Percentiles rank a stretch among this genome's conserved stretches.
phyloP scores from a whole-genome alignment of 352 stramenopile genomes.

The Globisporangium acanthophoron region DNA sequence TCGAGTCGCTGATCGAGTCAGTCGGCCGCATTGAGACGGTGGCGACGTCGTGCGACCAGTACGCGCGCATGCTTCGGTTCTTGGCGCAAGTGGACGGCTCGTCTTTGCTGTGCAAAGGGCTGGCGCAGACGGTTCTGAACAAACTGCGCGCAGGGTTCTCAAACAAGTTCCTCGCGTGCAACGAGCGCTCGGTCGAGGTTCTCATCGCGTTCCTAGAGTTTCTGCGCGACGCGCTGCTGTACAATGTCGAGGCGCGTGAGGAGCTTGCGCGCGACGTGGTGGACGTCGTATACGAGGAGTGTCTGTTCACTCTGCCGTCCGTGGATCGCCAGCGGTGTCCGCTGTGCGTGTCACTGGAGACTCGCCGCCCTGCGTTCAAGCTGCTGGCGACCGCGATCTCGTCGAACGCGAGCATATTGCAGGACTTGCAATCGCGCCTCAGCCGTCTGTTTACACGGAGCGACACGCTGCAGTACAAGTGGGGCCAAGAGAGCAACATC shows the following conservation, averaged over 20 bases:
- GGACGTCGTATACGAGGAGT: slow-evolving; percentile 81
- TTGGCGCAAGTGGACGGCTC: slow-evolving; percentile 56
- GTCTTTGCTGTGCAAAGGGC: slow-evolving; percentile 37
- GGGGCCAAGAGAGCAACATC: slow-evolving; percentile 81
- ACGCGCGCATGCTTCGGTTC: slow-evolving; percentile 62
- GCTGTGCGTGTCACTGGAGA: slow-evolving; percentile 74
- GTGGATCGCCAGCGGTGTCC: slow-evolving; percentile 57
- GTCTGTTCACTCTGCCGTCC: slow-evolving; percentile 75
- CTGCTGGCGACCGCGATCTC: slow-evolving; percentile 76
- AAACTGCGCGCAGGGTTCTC: slow-evolving; percentile 73
- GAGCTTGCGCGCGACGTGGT: slow-evolving; percentile 61
- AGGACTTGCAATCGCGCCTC: slow-evolving; percentile 50
- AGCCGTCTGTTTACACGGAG: slow-evolving; percentile 55
- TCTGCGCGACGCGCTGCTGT: slow-evolving; percentile 58
- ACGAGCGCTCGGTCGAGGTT: slow-evolving; percentile 61
- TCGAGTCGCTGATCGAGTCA: slow-evolving; percentile 65
- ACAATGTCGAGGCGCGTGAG: slow-evolving; percentile 42
- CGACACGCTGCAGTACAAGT: slow-evolving; percentile 61
- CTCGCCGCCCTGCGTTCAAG: slow-evolving; percentile 73
- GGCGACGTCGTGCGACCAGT: slow-evolving; percentile 59
- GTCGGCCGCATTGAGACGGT: slow-evolving; percentile 61
- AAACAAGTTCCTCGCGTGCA: slow-evolving; percentile 73
- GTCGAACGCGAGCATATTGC: slow-evolving; percentile 53
- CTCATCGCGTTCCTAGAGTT: slow-evolving; percentile 76
- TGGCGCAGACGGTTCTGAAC: slow-evolving; percentile 43